Conservation (phyloP, 2,329 filamentous ascomycete genomes). For the Penicillium sp. region DNA sequence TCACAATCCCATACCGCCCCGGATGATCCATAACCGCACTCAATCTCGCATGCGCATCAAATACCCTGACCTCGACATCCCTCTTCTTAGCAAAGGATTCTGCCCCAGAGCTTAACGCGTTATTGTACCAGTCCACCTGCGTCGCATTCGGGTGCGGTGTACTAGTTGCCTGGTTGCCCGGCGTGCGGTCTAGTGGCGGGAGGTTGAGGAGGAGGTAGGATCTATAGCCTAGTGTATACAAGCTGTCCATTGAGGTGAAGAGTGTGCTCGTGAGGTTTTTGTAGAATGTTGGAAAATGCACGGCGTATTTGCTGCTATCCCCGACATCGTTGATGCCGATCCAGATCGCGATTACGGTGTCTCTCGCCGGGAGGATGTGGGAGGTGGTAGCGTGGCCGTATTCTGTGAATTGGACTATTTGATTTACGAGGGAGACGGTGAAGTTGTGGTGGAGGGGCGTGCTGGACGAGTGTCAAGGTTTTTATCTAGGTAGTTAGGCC, state of each 20-base stretch:
- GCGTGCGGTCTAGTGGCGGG: slow-evolving; percentile 50
- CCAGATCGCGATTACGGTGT: slow-evolving; percentile 52
- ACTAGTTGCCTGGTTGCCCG: slow-evolving; percentile 33
- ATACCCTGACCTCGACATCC: slow-evolving; percentile 42
- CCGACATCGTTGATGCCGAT: slow-evolving; percentile 59
- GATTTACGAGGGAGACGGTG: slow-evolving; percentile 51
- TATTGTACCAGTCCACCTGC: slow-evolving; percentile 49
- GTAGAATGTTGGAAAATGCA: slow-evolving; percentile 49
- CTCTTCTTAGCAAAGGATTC: slow-evolving; percentile 30
- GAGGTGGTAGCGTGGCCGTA: slow-evolving; percentile 46
- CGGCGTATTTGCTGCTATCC: slow-evolving; percentile 47
- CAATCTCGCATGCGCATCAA: slow-evolving; percentile 46
- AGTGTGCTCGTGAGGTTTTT: slow-evolving; percentile 41
- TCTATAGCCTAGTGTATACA: slow-evolving; percentile 46
- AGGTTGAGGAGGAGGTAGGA: slow-evolving; percentile 53
- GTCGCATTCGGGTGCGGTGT: slow-evolving; percentile 46
- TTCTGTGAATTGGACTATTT: slow-evolving; percentile 49
- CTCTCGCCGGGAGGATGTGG: slow-evolving; percentile 30
- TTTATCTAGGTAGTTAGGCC: background rate
- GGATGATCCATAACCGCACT: slow-evolving; percentile 46
- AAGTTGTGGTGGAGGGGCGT: slow-evolving; percentile 53
- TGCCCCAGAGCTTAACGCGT: slow-evolving; percentile 36
- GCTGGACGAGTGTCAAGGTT: slow-evolving; percentile 19
- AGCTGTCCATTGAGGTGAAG: slow-evolving; percentile 41
- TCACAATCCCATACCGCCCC: slow-evolving; percentile 43